These are phyloP conservation scores for Blastomyces parvus DNA, from an alignment of 2,329 filamentous ascomycete genomes.

Conservation along the genomic window DNA sequence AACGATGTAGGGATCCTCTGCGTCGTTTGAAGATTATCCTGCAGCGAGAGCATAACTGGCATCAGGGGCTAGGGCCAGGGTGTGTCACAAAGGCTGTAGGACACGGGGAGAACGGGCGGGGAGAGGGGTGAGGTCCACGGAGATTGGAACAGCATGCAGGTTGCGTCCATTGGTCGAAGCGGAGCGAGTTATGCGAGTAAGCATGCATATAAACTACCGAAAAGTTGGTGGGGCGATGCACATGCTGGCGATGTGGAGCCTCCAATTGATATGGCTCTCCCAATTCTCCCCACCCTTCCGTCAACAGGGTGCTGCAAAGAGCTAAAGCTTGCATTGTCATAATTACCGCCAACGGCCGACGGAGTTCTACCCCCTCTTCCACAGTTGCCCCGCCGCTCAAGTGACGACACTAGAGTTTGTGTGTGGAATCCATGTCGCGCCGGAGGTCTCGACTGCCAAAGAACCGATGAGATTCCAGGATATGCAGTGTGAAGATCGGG, in stretches of 20 bases:
- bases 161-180: not conserved
- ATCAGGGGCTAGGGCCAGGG: not conserved
- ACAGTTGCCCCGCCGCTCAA: not conserved
- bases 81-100: not conserved
- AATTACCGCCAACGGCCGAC: not conserved
- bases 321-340: not conserved
- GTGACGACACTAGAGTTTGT: not conserved
- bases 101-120: not conserved
- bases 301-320: not conserved
- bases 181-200: not conserved
- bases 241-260: not conserved
- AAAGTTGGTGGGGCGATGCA: not conserved
- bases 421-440: not conserved
- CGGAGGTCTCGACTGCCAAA: constrained; percentile 1
- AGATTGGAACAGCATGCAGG: not conserved
- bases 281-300: not conserved
- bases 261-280: not conserved
- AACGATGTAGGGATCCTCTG: not conserved
- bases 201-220: constrained; percentile 2
- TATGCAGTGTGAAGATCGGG: constrained; percentile 2
- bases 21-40: not conserved
- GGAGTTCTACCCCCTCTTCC: not conserved
- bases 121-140: not conserved
- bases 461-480: not conserved
- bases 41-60: not conserved